Evolutionary conservation across 148 eudicot species (phyloP).

Genomic region (Cornus kousa): DNA sequence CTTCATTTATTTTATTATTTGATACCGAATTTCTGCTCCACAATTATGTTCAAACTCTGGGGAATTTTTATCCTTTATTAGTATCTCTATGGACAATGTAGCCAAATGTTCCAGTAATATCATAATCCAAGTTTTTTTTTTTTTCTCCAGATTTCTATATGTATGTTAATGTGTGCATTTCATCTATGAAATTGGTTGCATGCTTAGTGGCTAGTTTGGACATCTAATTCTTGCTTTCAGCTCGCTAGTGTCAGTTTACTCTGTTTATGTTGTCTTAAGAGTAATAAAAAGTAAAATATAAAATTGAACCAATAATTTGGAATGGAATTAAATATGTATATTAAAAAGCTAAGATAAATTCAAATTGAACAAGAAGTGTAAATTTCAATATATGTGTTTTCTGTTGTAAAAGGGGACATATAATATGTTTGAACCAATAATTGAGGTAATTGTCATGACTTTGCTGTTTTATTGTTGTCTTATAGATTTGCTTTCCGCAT

Average conservation of each 20-base stretch:
- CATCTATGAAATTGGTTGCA: neutral
- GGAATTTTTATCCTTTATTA: neutral
- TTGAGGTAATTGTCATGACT: too few relatives aligned
- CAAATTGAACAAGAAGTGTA: neutral
- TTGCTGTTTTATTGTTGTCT: too few relatives aligned
- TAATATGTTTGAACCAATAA: neutral
- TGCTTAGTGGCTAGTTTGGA: neutral
- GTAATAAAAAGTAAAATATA: neutral
- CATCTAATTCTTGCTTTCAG: slow-evolving; percentile 10
- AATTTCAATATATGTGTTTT: neutral
- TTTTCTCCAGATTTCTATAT: too few relatives aligned
- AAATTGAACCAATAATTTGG: neutral
- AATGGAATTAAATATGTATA: neutral
- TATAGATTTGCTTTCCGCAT: too few relatives aligned
- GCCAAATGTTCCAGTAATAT: neutral
- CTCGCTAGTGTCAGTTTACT: neutral
- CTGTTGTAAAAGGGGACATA: neutral
- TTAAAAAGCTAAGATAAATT: neutral
- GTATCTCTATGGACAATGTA: neutral
- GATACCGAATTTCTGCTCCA: neutral
- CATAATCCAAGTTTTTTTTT: neutral
- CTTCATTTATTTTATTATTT: neutral
- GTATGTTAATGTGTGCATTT: neutral
- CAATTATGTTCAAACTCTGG: neutral
- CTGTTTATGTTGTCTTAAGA: neutral